Evolutionary conservation across 495 filamentous ascomycete species (phyloP), one percentile per base, ranked within the genome.

Genomic region (Aspergillus haitiensis): DNA sequence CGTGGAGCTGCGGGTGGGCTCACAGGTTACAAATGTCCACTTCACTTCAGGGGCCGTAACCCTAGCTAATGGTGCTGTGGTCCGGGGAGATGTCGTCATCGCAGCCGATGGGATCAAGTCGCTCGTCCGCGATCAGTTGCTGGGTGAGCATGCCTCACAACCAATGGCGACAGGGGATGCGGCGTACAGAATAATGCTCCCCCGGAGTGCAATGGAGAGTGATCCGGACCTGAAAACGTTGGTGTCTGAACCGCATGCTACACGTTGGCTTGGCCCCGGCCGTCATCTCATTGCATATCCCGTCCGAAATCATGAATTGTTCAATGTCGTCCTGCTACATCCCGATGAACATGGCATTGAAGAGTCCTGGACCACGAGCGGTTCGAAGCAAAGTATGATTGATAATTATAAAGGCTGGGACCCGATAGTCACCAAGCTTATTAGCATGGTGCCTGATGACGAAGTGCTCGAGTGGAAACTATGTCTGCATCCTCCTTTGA

Each of bases 381-480:
- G 75, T 3, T 77, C 74, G 5, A 79, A 78, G 57, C 68, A 78
- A 57, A 68, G 61, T 0, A 75, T 77, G 73, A 56, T 75, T 10
- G 72, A 78, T 37, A 68, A 76, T 36, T 77, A 76, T 54, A 42
- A 61, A 7, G 76, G 75, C 3, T 78, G 73, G 74, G 73, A 78
- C 33, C 61, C 45, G 15, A 55, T 45, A 7, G 67, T 77, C 13
- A 65, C 52, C n/a, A 73, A 77, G 56, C 59, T 78, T 6, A 74
- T 77, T 47, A 67, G 70, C 21, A 46, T 73, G 21, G 72, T 75
- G 3, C 59, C 69, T 15, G 84, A 82, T 39, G 73, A 81, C 40
- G 77, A 78, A 16, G 80, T 88, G 5, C 72, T 84, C 58, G 87
- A 88, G 64, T 88, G 85, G 86, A 82, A 85, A 51, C 72, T 88